Conservation (phyloP, 768 basidiomycete species). For the Pholiota molesta region DNA sequence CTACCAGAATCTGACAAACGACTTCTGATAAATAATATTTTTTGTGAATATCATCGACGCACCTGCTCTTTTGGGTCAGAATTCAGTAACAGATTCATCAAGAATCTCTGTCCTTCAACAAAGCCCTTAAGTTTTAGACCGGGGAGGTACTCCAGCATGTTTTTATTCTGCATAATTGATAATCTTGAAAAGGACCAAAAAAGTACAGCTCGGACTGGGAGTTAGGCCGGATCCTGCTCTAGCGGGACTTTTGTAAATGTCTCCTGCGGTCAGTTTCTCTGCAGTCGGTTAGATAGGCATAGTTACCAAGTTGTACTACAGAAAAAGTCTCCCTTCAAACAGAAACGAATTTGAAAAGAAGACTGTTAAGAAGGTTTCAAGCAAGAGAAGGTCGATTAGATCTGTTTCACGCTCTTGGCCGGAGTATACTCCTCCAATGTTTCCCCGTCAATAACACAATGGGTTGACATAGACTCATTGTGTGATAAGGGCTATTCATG, state of each 20-base stretch:
- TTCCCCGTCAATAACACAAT: not conserved
- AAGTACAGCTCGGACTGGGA: not conserved
- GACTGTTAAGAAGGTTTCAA: not conserved
- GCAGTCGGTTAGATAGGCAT: not conserved
- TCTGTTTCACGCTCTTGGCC: not conserved
- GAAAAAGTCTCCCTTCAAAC: no score
- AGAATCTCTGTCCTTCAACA: not conserved
- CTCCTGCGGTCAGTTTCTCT: not conserved
- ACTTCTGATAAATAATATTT: no score
- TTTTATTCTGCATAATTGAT: not conserved
- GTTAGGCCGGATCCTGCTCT: not conserved
- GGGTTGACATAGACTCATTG: not conserved
- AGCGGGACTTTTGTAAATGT: not conserved
- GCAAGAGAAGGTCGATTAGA: not conserved
- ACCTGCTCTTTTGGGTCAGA: not conserved
- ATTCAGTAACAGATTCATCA: not conserved
- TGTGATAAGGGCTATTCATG: not conserved
- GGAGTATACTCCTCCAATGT: not conserved
- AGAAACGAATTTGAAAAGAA: not conserved
- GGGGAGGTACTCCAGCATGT: not conserved
- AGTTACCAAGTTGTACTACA: not conserved
- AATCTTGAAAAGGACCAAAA: not conserved
- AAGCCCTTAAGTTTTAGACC: not conserved
- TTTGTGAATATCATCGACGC: not conserved
- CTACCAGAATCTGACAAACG: no score